phyloP scores from a whole-genome alignment of 257 asterid genomes.

The Solanum sejunctum region DNA sequence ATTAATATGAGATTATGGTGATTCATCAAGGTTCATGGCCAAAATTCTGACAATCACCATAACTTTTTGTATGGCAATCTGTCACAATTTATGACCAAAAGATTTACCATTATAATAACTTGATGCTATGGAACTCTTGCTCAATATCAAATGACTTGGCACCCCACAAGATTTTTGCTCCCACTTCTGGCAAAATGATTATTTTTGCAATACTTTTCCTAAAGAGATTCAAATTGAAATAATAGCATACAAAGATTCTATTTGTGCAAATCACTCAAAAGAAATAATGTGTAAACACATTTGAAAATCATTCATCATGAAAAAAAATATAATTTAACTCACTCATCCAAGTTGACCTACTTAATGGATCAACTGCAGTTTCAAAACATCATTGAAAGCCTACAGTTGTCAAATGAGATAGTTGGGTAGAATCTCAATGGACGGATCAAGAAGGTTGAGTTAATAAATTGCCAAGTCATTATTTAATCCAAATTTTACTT shows the following conservation, averaged over 20 bases:
- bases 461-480: too few species aligned
- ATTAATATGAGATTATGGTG: neutral
- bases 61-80: too few species aligned
- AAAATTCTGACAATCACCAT: too few species aligned
- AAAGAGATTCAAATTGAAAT: neutral
- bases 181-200: too few species aligned
- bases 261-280: neutral
- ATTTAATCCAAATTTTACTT: neutral
- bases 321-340: neutral
- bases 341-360: neutral
- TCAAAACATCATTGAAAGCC: too few species aligned
- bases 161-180: neutral
- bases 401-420: neutral
- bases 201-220: neutral
- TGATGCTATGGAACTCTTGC: neutral
- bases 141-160: neutral
- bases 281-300: too few species aligned
- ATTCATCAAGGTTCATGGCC: neutral
- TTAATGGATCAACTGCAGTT: neutral
- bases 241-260: neutral
- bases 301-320: too few species aligned
- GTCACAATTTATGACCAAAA: neutral
- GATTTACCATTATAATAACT: neutral
- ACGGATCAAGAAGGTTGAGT: neutral
- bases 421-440: neutral